phyloP scores from a whole-genome alignment of 768 basidiomycete genomes.

The Sarcodon aspratus region DNA sequence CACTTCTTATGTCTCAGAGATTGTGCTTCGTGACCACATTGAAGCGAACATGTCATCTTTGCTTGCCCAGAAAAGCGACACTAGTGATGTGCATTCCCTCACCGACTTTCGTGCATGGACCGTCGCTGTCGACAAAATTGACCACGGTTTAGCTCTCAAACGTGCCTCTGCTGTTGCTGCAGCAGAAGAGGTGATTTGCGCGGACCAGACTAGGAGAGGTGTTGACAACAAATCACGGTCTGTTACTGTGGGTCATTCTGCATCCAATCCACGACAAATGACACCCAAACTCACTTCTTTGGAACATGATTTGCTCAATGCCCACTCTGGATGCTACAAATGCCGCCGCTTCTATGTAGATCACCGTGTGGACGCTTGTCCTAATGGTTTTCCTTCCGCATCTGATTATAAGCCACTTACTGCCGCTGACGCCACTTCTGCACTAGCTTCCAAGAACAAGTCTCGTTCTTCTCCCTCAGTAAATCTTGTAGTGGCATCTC shows the following conservation, averaged over 20 bases:
- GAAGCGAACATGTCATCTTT: not conserved
- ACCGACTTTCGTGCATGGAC: too few species aligned
- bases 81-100: too few species aligned
- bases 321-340: constrained; percentile 15
- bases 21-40: not conserved
- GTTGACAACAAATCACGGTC: too few species aligned
- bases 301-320: constrained; percentile 6
- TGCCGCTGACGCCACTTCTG: not conserved
- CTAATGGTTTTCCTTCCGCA: constrained; percentile 9
- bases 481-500: too few species aligned
- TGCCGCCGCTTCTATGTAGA: constrained; percentile 9
- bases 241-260: too few species aligned
- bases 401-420: constrained; percentile 10
- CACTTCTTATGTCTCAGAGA: not conserved
- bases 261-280: too few species aligned
- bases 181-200: too few species aligned
- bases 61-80: not conserved
- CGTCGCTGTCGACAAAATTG: too few species aligned
- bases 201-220: too few species aligned
- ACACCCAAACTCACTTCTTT: constrained; percentile 2
- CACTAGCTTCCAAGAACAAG: not conserved
- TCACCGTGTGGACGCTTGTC: constrained; percentile 10
- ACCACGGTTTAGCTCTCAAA: too few species aligned
- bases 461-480: not conserved
- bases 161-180: too few species aligned